Evolutionary conservation across 2,329 filamentous ascomycete genomes (phyloP).

Genomic region (Aaosphaeria arxii): DNA sequence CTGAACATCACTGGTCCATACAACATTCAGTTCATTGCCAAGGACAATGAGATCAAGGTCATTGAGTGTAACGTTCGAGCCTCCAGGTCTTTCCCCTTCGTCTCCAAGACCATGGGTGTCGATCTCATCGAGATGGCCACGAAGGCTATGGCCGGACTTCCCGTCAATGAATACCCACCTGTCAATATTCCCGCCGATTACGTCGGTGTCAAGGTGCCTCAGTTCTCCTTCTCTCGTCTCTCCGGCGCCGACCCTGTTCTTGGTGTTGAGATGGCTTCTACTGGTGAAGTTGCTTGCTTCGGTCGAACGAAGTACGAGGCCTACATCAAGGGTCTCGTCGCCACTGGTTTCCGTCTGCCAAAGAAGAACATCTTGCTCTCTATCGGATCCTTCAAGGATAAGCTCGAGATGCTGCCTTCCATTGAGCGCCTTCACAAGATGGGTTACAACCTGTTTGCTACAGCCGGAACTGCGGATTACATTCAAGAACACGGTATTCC

Average conservation of each 20-base stretch:
- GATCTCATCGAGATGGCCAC: conserved; percentile 98
- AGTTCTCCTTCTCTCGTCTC: conserved; percentile 97
- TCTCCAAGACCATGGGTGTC: conserved; percentile 97
- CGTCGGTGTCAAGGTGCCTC: conserved; percentile 95
- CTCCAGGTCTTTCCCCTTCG: conserved; percentile 94
- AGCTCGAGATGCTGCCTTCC: conserved; percentile 93
- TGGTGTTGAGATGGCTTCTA: conserved; percentile 98
- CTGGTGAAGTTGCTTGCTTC: conserved; percentile 96
- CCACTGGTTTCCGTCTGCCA: conserved; percentile 93
- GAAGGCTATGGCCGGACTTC: conserved; percentile 87
- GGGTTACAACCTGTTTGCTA: conserved; percentile 94
- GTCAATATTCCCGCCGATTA: conserved; percentile 74
- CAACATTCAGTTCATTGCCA: conserved; percentile 99
- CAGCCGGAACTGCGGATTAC: conserved; percentile 94
- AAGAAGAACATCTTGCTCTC: conserved; percentile 95
- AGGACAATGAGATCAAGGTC: conserved; percentile 99
- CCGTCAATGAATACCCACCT: conserved; percentile 77
- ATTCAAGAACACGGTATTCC: conserved; percentile 87
- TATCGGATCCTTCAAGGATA: conserved; percentile 96
- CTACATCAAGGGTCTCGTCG: conserved; percentile 92
- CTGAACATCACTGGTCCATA: conserved; percentile 94
- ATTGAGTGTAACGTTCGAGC: conserved; percentile 98
- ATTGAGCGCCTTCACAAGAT: conserved; percentile 85
- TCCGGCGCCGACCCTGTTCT: conserved; percentile 94
- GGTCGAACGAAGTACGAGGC: conserved; percentile 95